These are phyloP conservation scores for Schizopora paradoxa DNA, from an alignment of 1,284 basidiomycete species.

Conservation along the genomic window DNA sequence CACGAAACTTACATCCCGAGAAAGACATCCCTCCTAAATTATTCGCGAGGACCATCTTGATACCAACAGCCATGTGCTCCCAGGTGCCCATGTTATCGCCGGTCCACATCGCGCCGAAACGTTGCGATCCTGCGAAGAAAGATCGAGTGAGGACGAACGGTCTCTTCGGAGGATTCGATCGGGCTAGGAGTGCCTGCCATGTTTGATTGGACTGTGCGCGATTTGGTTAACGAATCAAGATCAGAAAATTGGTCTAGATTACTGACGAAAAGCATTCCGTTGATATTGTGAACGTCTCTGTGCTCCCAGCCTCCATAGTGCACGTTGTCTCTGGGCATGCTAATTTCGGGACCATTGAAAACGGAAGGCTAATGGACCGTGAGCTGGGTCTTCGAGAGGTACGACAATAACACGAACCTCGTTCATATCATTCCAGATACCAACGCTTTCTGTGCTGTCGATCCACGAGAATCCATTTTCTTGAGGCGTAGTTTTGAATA, in stretches of 20 bases:
- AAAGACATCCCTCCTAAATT: constrained; percentile 94
- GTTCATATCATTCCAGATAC: constrained; percentile 99
- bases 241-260: neutral
- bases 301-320: constrained; percentile 97
- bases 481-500: constrained; percentile 65
- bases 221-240: constrained; percentile 15
- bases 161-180: constrained; percentile 70
- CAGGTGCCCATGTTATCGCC: constrained; percentile 97
- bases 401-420: constrained; percentile 53
- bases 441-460: constrained; percentile 74
- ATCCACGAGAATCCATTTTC: constrained; percentile 61
- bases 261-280: constrained; percentile 79
- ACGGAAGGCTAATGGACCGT: constrained; percentile 69
- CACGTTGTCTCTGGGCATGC: constrained; percentile 91
- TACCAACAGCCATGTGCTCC: constrained; percentile 93
- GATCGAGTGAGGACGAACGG: constrained; percentile 95
- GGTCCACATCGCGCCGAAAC: constrained; percentile 97
- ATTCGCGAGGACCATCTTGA: constrained; percentile 92
- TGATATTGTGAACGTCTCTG: constrained; percentile 92
- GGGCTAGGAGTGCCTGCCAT: constrained; percentile 72
- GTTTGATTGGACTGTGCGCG: constrained; percentile 73
- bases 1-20: constrained; percentile 66
- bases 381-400: neutral
- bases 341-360: constrained; percentile 98
- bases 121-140: constrained; percentile 94